Conservation (phyloP, 1,284 basidiomycete genomes). For the Testicularia cyperi region DNA sequence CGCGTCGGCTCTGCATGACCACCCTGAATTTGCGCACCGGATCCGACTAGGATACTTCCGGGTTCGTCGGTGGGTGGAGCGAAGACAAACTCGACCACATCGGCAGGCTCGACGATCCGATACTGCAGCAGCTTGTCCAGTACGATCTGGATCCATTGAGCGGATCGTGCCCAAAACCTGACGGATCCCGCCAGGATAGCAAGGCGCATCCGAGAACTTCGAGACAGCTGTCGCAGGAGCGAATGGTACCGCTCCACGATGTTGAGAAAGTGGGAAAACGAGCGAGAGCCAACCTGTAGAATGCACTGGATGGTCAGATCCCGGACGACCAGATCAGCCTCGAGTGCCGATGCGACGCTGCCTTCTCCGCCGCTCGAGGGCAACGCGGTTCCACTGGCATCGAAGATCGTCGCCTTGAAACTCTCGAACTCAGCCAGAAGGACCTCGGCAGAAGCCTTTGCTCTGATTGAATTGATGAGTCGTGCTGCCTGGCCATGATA, state of each 20-base stretch:
- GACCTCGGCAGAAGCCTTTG: constrained; percentile 71
- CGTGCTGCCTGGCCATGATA: constrained; percentile 77
- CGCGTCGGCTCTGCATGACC: constrained; percentile 2
- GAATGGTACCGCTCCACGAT: constrained; percentile 93
- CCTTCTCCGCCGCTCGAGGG: constrained; percentile 63
- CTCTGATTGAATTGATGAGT: constrained; percentile 78
- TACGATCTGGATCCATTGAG: constrained; percentile 66
- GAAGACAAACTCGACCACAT: constrained; percentile 87
- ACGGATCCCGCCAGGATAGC: constrained; percentile 71
- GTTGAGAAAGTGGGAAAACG: constrained; percentile 96
- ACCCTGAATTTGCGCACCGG: constrained; percentile 1
- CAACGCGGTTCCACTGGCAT: constrained; percentile 4
- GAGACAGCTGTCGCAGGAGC: constrained; percentile 74
- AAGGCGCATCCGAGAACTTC: constrained; percentile 63
- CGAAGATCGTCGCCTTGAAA: constrained; percentile 40
- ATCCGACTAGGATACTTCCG: neutral
- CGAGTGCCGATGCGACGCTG: constrained; percentile 57
- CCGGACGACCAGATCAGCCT: constrained; percentile 70
- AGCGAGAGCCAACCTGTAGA: constrained; percentile 85
- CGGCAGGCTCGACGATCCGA: constrained; percentile 89
- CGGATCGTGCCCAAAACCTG: constrained; percentile 72
- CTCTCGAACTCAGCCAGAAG: constrained; percentile 75
- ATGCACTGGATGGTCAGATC: constrained; percentile 86
- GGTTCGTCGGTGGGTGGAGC: constrained; percentile 39
- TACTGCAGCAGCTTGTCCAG: constrained; percentile 99